Conservation (phyloP, 73 alveolate genomes). For the Symbiodinium pilosum region DNA sequence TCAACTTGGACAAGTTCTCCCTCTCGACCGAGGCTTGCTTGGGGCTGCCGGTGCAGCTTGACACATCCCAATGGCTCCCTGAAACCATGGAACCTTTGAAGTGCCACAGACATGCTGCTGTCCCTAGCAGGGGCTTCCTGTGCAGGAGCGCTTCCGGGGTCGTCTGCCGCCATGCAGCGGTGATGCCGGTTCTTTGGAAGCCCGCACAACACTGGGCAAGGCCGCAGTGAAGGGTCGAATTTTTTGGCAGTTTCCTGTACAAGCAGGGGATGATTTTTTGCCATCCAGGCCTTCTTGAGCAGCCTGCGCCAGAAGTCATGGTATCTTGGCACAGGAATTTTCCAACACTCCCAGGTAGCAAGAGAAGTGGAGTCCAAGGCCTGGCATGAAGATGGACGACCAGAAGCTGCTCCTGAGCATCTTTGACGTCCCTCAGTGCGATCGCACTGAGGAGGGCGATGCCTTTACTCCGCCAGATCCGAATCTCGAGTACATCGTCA, state of each 20-base stretch:
- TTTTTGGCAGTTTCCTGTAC: too few relatives aligned
- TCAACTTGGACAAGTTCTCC: slow-evolving; percentile 70
- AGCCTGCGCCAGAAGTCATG: slow-evolving; percentile 41
- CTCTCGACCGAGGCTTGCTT: slow-evolving; percentile 22
- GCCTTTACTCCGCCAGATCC: slow-evolving; percentile 73
- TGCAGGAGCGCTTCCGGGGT: slow-evolving; percentile 24
- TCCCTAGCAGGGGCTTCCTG: too few relatives aligned
- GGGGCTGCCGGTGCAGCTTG: too few relatives aligned
- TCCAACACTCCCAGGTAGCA: too few relatives aligned
- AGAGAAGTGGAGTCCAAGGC: too few relatives aligned
- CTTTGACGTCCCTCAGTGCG: slow-evolving; percentile 73
- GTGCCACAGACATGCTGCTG: too few relatives aligned
- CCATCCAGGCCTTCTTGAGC: slow-evolving; percentile 28
- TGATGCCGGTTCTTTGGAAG: slow-evolving; percentile 53
- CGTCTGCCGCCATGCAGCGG: slow-evolving; percentile 82
- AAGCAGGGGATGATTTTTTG: neutral
- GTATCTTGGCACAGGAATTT: neutral
- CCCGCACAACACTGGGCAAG: slow-evolving; percentile 22
- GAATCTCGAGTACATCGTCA: slow-evolving; percentile 33
- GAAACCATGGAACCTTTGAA: too few relatives aligned
- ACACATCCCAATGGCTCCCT: too few relatives aligned
- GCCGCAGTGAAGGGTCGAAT: neutral
- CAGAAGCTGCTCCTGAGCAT: slow-evolving; percentile 40
- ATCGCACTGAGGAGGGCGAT: slow-evolving; percentile 82
- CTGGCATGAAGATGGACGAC: slow-evolving; percentile 26